Conservation (phyloP, 495 filamentous ascomycete species). For the Pseudevernia furfuracea region DNA sequence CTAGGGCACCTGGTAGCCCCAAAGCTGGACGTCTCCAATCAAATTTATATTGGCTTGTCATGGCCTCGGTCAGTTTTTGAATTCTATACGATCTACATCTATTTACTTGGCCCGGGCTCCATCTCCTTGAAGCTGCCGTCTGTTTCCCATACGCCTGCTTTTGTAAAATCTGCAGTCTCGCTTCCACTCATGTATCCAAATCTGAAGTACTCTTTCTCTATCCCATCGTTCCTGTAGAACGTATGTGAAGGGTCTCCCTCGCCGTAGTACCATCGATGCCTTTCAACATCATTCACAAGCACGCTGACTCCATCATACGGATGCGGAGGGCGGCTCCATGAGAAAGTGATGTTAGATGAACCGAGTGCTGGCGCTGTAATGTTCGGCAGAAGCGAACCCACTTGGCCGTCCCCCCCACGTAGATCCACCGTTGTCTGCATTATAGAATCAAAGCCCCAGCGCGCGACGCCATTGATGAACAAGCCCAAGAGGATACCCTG, state of each 20-base stretch:
- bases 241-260: slow-evolving; percentile 32
- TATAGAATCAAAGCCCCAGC: slow-evolving; percentile 88
- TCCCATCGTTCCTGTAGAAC: slow-evolving; percentile 19
- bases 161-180: slow-evolving; percentile 64
- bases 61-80: neutral
- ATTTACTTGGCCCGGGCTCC: slow-evolving; percentile 19
- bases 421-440: slow-evolving; percentile 74
- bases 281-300: slow-evolving; percentile 89
- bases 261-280: slow-evolving; percentile 57
- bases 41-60: neutral
- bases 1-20: no score
- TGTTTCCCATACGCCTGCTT: slow-evolving; percentile 65
- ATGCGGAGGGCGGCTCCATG: slow-evolving; percentile 43
- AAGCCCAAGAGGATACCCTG: slow-evolving; percentile 85
- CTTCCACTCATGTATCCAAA: slow-evolving; percentile 74
- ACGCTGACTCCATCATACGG: slow-evolving; percentile 70
- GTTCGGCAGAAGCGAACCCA: slow-evolving; percentile 60
- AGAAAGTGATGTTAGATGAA: slow-evolving; percentile 47
- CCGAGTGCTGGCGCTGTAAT: slow-evolving; percentile 34
- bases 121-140: slow-evolving; percentile 39
- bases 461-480: slow-evolving; percentile 84
- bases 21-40: neutral
- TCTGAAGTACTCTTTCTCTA: slow-evolving; percentile 65
- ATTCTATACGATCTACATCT: neutral
- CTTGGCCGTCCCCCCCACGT: slow-evolving; percentile 60